Evolutionary conservation across 768 basidiomycete genomes (phyloP).

Genomic region (Lactarius quietus): DNA sequence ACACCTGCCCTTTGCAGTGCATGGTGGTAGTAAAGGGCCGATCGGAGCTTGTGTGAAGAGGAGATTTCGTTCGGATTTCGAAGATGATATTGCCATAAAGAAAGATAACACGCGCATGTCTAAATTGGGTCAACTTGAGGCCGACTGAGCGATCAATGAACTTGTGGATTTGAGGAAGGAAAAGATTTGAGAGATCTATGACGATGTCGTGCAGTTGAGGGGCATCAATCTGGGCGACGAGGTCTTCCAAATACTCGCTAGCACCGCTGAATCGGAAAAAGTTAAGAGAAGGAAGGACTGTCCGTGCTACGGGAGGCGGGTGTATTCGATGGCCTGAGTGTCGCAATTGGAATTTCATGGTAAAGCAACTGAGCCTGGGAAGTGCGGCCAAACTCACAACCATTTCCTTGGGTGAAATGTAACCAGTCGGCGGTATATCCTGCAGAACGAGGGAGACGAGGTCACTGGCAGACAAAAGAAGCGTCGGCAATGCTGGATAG

Average conservation of each 20-base stretch:
- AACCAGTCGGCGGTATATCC: neutral
- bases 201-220: neutral
- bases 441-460: neutral
- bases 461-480: neutral
- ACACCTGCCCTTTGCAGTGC: neutral
- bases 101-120: neutral
- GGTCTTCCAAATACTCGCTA: constrained; percentile 6
- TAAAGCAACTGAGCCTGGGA: neutral
- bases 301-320: neutral
- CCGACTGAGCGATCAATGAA: neutral
- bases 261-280: neutral
- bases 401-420: neutral
- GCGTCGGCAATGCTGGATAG: neutral
- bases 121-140: neutral
- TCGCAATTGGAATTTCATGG: neutral
- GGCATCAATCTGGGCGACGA: neutral
- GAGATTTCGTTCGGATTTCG: neutral
- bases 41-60: neutral
- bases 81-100: neutral
- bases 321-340: neutral
- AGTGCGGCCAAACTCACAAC: neutral
- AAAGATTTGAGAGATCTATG: neutral
- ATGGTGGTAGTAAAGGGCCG: neutral
- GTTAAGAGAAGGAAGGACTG: neutral
- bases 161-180: neutral